Base-by-base conservation (phyloP, 805 yeast genomes). In the Candida palmyrensis region DNA sequence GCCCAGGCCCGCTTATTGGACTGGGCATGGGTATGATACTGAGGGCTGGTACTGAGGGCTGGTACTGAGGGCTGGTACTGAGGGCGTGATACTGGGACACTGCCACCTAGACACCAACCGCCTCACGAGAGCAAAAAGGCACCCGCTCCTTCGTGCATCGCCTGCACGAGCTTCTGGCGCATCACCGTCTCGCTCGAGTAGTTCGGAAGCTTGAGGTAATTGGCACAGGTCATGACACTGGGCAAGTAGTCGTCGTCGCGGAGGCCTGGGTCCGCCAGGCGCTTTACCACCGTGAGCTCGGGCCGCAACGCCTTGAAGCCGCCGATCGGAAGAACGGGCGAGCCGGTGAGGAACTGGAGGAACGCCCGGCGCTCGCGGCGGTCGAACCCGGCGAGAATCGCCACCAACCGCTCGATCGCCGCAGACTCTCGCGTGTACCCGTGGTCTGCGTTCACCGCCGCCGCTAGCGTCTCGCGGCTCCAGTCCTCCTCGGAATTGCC, bases 191-290 rank as follows among this genome's bases (percentile, higher is more conserved):
- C 71, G 22, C 73, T 62, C 3, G 86, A 71, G 52, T 90, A 92
- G 41, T 82, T 75, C 4, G 98, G 97, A 14, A 92, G 62, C 54
- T 90, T 90, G 44, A 90, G 67, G 51, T 90, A 92, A 53, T 90
- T 90, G 3, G 95, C 97, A 65, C 98, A 90, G 0, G 98, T 90
- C 98, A 90, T 90, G 3, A 92, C 98, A 59, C 96, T 86, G 2
- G 98, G 97, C 36, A 92, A 66, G 49, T 82, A 88, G 40, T 79
- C 87, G 55, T 90, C 95, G 4, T 84, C 72, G 9, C 61, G 57
- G 17, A 74, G 52, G 0, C 79, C 82, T 29, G 73, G 78, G 33
- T 90, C 97, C n/a, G 81, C 71, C 37, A 73, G 79, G 51, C 86
- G 88, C 40, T 86, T 61, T 2, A 92, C 97, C 22, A 92, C 88